phyloP scores from a whole-genome alignment of 2,329 filamentous ascomycete species.

The Aspergillus fumigatiaffinis region DNA sequence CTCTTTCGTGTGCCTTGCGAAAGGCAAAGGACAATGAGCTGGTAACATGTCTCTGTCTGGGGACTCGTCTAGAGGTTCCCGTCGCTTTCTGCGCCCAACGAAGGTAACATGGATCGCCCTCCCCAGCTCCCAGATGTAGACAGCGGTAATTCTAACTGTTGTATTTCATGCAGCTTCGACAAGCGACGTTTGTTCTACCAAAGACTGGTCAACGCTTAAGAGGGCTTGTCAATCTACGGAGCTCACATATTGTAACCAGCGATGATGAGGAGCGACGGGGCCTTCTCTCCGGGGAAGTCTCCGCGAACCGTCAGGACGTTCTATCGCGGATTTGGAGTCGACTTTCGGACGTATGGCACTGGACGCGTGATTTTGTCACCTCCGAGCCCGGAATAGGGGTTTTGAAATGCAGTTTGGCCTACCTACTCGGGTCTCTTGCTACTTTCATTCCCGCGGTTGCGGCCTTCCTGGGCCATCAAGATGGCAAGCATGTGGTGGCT shows the following conservation, averaged over 20 bases:
- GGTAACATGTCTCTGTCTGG: slow-evolving; percentile 25
- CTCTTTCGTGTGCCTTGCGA: neutral
- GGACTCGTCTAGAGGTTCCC: slow-evolving; percentile 28
- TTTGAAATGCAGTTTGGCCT: slow-evolving; percentile 87
- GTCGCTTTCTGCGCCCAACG: slow-evolving; percentile 30
- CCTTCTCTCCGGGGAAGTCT: slow-evolving; percentile 27
- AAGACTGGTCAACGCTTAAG: slow-evolving; percentile 79
- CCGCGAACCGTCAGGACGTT: slow-evolving; percentile 10
- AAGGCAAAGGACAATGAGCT: slow-evolving; percentile 16
- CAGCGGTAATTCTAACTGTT: neutral
- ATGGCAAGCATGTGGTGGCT: slow-evolving; percentile 90
- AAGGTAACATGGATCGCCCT: slow-evolving; percentile 20
- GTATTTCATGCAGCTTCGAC: slow-evolving; percentile 56
- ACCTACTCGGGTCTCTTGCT: slow-evolving; percentile 78
- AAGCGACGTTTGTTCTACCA: slow-evolving; percentile 83
- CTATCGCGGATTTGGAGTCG: slow-evolving; percentile 17
- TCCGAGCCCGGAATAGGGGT: slow-evolving; percentile 75
- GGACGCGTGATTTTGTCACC: slow-evolving; percentile 57
- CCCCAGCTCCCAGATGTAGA: neutral
- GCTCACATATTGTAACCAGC: slow-evolving; percentile 38
- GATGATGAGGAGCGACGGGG: slow-evolving; percentile 36
- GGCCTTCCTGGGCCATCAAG: slow-evolving; percentile 70
- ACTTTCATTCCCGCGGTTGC: slow-evolving; percentile 77
- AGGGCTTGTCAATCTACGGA: slow-evolving; percentile 72
- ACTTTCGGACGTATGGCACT: slow-evolving; percentile 36